Evolutionary conservation across 164 flowering plant genomes (phyloP).

Genomic region (Umbilicus rupestris): DNA sequence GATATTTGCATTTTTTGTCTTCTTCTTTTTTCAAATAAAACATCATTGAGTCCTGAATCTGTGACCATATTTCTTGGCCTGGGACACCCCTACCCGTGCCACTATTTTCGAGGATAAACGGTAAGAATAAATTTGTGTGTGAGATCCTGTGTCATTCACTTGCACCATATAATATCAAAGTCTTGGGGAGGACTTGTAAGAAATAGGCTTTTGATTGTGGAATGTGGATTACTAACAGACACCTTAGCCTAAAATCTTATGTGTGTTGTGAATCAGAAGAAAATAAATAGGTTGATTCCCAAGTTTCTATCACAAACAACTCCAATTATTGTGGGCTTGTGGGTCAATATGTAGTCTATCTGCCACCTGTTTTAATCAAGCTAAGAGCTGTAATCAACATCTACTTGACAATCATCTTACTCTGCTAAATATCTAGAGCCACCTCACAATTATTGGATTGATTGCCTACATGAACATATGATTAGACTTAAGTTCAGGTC

Average conservation of each 20-base stretch:
- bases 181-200: not conserved
- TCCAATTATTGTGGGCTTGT: not conserved
- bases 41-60: not conserved
- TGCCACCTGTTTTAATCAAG: not conserved
- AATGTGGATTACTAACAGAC: not conserved
- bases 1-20: not conserved
- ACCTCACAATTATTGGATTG: not conserved
- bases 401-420: constrained; percentile 1
- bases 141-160: not conserved
- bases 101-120: not conserved
- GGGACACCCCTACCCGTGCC: not conserved
- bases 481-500: not conserved
- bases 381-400: not conserved
- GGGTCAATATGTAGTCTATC: not conserved
- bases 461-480: not conserved
- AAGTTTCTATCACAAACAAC: not conserved
- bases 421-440: not conserved
- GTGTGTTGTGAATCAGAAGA: not conserved
- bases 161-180: not conserved
- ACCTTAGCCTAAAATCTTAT: not conserved
- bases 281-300: not conserved
- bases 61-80: not conserved
- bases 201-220: not conserved
- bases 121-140: not conserved
- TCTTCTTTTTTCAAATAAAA: not conserved